A percentile compares a stretch with the other conserved stretches of the same genome.
These are phyloP conservation scores for Chimonanthus praecox DNA, from an alignment of 164 flowering plant genomes.

Conservation along the genomic window DNA sequence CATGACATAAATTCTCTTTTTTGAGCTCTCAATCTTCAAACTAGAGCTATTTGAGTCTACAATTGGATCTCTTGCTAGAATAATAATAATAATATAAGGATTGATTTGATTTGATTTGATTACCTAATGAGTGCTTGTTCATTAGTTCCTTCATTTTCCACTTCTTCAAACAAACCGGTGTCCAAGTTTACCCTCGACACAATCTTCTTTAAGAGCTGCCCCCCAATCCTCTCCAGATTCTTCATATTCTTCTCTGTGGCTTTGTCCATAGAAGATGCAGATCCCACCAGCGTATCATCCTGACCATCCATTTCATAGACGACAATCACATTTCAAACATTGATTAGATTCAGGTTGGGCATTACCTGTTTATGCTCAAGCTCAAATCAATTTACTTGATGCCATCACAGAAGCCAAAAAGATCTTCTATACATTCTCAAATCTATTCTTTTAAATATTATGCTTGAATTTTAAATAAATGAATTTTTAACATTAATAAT, in stretches of 20 bases:
- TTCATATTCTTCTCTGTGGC: constrained; percentile 15
- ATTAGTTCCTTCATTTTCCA: constrained; percentile 13
- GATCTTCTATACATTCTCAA: background rate
- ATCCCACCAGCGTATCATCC: constrained; percentile 17
- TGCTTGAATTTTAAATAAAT: background rate
- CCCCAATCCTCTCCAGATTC: constrained; percentile 19
- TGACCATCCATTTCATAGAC: background rate
- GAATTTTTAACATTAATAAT: no score
- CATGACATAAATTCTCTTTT: no score
- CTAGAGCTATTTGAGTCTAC: background rate
- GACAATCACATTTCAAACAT: background rate
- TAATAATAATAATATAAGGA: background rate
- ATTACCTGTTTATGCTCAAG: background rate
- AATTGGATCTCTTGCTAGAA: no score
- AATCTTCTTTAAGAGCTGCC: constrained; percentile 15
- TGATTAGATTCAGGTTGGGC: background rate
- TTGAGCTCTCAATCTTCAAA: no score
- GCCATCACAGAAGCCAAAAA: background rate
- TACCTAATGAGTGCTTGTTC: constrained; percentile 22
- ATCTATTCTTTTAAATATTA: no score
- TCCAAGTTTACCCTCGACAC: constrained; percentile 21
- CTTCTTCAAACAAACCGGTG: constrained; percentile 16
- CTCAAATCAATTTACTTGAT: background rate
- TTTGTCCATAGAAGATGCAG: constrained; percentile 10
- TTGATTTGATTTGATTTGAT: background rate